Base-by-base conservation (phyloP, 2,329 filamentous ascomycete species). In the Cytospora piceae region DNA sequence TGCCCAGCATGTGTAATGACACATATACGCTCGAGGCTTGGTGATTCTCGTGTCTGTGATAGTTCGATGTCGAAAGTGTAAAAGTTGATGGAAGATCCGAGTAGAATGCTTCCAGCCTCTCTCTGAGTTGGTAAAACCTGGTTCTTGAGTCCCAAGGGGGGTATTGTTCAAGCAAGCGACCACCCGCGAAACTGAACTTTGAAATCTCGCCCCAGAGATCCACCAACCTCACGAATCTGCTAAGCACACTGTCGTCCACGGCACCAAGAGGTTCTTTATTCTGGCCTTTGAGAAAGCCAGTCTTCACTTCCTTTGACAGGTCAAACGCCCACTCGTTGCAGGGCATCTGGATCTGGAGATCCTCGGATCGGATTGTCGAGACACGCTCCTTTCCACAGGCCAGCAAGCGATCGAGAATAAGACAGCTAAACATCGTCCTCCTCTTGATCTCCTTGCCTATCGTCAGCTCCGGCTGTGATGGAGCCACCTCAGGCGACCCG, bases 371-470 rank as follows among this genome's bases (percentile, higher is more conserved):
- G 53, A 92, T 81, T 72, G 86, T 87, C 17, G 84, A 82, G 1
- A 85, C 81, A 27, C 88, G 81, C 61, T 86, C 83, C 68, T 85
- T 85, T 24, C 89, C 89, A 70, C 85, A 88, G 42, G 87, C 85
- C 29, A 92, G 77, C 74, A 91, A 85, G 3, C 89, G 85, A 73
- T 93, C 90, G 70, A 93, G 80, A 60, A 92, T 87, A 66, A 90
- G 87, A 71, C 89, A 91, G 70, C 89, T 91, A 79, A 90, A 92
- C 79, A 92, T 90, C 0, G 90, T 91, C 8, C 90, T 84, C 31
- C 90, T 81, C 67, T 83, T 81, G 15, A 89, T 83, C 74, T 93
- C 90, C 65, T 85, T 86, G 42, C 84, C 78, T 27, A 89, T 84
- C 56, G 85, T 82, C 20, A 79, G 75, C 39, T 74, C 76, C 20